Percentiles rank a stretch among this genome's conserved stretches.
These are phyloP conservation scores for Aspergillus bertholletiae DNA, from an alignment of 495 filamentous ascomycete species.

Conservation along the genomic window DNA sequence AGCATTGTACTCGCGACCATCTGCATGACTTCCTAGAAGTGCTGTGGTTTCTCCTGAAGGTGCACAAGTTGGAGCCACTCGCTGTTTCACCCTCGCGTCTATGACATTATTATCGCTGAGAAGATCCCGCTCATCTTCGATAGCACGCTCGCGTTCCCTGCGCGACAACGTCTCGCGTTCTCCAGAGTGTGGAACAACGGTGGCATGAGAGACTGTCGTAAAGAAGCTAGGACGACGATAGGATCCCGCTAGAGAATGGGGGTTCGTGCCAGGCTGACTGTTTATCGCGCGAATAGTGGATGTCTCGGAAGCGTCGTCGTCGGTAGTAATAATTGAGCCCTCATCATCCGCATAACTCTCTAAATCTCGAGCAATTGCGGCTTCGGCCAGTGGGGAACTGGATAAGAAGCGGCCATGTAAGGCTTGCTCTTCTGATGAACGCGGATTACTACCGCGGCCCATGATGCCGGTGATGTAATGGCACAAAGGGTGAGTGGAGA, in stretches of 20 bases:
- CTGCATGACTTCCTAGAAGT: conserved; percentile 34
- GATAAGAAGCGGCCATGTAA: conserved; percentile 46
- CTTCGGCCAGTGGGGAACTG: conserved; percentile 61
- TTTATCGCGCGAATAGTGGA: conserved; percentile 45
- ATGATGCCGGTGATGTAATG: conserved; percentile 13
- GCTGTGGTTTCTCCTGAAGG: conserved; percentile 45
- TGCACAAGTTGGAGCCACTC: background rate
- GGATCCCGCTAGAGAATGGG: conserved; percentile 61
- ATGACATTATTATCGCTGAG: conserved; percentile 75
- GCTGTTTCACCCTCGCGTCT: conserved; percentile 8
- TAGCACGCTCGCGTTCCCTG: conserved; percentile 59
- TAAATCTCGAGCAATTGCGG: conserved; percentile 67
- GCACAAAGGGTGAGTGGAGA: background rate
- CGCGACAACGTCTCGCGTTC: conserved; percentile 53
- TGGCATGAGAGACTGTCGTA: conserved; percentile 54
- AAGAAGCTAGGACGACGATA: conserved; percentile 66
- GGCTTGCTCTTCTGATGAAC: conserved; percentile 15
- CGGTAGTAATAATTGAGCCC: conserved; percentile 25
- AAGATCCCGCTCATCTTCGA: conserved; percentile 69
- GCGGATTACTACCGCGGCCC: conserved; percentile 14
- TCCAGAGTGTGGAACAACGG: conserved; percentile 38
- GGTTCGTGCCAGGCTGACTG: conserved; percentile 28
- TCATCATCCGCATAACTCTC: conserved; percentile 54
- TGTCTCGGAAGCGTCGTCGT: conserved; percentile 46
- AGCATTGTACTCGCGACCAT: conserved; percentile 22